phyloP scores from a whole-genome alignment of 2,329 filamentous ascomycete species.

The Neonectria punicea region DNA sequence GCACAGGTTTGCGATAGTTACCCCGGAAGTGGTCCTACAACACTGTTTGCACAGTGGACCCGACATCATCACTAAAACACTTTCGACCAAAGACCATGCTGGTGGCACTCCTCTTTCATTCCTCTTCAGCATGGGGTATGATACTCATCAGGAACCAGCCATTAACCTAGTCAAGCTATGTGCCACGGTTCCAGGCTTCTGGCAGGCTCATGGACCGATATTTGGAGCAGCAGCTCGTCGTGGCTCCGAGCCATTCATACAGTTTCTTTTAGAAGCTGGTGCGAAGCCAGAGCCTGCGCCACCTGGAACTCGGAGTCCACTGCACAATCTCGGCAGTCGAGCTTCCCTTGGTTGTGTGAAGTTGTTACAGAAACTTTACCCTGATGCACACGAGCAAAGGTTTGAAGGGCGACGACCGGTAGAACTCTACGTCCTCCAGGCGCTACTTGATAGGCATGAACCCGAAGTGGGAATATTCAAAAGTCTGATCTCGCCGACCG shows the following conservation, averaged over 20 bases:
- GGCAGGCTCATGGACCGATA: neutral
- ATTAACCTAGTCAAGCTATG: neutral
- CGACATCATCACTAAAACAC: neutral
- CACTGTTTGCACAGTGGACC: neutral
- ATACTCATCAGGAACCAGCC: neutral
- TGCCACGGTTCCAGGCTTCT: neutral
- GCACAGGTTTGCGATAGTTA: neutral
- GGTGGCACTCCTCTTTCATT: neutral
- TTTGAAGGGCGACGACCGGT: neutral
- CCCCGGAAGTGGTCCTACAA: neutral
- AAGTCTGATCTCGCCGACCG: neutral
- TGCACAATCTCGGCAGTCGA: neutral
- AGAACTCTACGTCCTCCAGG: neutral
- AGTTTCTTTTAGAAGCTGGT: neutral
- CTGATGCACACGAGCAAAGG: neutral
- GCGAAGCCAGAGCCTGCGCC: neutral
- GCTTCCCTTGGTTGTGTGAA: neutral
- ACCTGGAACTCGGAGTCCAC: neutral
- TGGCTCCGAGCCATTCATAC: neutral
- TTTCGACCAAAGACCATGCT: neutral
- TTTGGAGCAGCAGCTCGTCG: neutral
- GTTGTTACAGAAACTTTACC: neutral
- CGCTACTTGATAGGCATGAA: neutral
- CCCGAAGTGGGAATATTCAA: neutral
- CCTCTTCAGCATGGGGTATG: neutral